Base-by-base conservation (phyloP, 306 rosid genomes). In the Chamaecrista fasciculata region DNA sequence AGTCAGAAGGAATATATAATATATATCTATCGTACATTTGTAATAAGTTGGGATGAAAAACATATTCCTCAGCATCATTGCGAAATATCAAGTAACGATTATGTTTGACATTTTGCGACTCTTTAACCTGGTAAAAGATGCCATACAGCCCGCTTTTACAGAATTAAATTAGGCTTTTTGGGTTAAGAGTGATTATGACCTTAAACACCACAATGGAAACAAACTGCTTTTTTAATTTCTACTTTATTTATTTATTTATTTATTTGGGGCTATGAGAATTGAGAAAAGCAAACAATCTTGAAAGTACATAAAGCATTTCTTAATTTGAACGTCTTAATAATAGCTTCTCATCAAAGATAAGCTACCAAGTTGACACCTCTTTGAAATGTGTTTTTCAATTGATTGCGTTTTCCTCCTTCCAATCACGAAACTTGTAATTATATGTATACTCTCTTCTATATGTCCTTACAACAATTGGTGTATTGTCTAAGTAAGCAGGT, bases 221-320 rank as follows among this genome's bases (percentile, higher is more conserved):
- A 68, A 5, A 36, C 33, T 4, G 46, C 62, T 52, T 62, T 31
- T 70, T 6, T 51, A n/a, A n/a, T 2, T 49, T 4, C 29, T 57
- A 3, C n/a, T n/a, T 53, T 53, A 3, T 40, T 73, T 14, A n/a
- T 40, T 56, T 39, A 3, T 62, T 68, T 18, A n/a, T 48, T 8
- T 33, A 1, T 26, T 23, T 16, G 37, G 46, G 78, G 26, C 24
- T 29, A 29, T 42, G 58, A 26, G 58, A 60, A 52, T n/a, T n/a
- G n/a, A n/a, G 58, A 60, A 52, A 59, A 33, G 58, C 23, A 34
- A 56, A 58, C 73, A 72, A 62, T 78, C 65, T 68, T 66, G 66
- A 59, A 74, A 80, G 80, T 80, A 80, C 76, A 77, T 80, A 80
- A 77, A 70, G 70, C 64, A 49, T 86, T 75, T 55, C 91, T 78